Percentiles rank a stretch among this genome's conserved stretches.
Evolutionary conservation across 495 filamentous ascomycete species (phyloP).

Genomic region (Hypoxylon fuscum): DNA sequence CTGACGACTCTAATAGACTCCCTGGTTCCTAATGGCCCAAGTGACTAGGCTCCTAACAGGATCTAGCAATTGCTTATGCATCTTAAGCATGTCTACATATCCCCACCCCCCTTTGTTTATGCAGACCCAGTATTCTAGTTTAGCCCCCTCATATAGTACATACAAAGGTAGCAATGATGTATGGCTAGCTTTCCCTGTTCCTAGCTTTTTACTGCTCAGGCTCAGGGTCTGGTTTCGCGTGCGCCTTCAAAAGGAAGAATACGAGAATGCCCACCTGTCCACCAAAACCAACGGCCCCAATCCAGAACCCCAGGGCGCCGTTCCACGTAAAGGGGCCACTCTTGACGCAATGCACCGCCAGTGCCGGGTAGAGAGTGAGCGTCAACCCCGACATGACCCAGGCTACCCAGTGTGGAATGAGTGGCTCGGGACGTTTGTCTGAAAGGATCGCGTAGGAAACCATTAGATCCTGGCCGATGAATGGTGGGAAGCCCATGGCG

Average conservation of each 20-base stretch:
- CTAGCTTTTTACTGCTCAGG: too few species aligned
- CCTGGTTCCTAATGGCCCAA: too few species aligned
- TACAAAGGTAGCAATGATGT: too few species aligned
- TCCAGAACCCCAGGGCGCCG: not conserved
- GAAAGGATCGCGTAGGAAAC: not conserved
- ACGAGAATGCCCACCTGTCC: not conserved
- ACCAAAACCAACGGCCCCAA: not conserved
- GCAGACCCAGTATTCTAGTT: too few species aligned
- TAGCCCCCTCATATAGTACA: too few species aligned
- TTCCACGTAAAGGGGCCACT: not conserved
- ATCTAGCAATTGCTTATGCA: too few species aligned
- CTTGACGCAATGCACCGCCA: not conserved
- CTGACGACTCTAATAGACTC: too few species aligned
- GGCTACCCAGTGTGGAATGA: not conserved
- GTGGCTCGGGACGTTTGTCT: not conserved
- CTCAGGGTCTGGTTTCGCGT: not conserved
- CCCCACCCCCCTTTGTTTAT: too few species aligned
- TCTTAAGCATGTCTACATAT: too few species aligned
- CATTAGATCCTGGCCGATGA: not conserved
- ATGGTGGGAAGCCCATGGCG: not conserved
- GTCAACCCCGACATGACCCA: not conserved
- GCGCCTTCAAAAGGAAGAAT: not conserved
- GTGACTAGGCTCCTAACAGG: too few species aligned
- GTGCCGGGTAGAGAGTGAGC: not conserved
- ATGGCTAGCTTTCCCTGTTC: too few species aligned